Base-by-base conservation (phyloP, 2,329 filamentous ascomycete genomes). In the Ceratocystis diversiconidia region DNA sequence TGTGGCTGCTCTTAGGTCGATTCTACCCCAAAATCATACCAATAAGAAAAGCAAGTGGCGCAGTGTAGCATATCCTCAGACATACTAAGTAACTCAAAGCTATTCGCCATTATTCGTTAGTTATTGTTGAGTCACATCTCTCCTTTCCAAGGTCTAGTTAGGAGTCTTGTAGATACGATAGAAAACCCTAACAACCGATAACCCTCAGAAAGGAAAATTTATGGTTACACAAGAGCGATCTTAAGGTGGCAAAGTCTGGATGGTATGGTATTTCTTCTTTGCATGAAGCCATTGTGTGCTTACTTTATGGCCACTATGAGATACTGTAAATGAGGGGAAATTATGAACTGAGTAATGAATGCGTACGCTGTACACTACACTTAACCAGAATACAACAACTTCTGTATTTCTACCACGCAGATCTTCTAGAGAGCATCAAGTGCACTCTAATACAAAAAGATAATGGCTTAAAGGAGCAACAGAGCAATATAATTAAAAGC, bases 401-500 rank as follows among this genome's bases (percentile, higher is more conserved):
- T 41, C 36, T 41, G 36, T 12, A 12, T 41, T 41, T 41, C 36
- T 10, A 4, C 10, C 10, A 41, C 36, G 36, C 36, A 41, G 3
- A 41, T 41, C 36, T 41, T 41, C 36, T 41, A 15, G 28, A 52
- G 19, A 25, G 48, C 48, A 25, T 28, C 19, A 25, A 25, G 7
- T 52, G 15, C 15, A 52, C 7, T 10, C 22, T 52, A 52, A 52
- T 25, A 28, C 48, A 52, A 52, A 7, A 15, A 25, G 8, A 4
- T 25, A 52, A 25, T 5, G 5, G 46, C 17, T 52, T 15, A 57
- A 64, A 12, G 25, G 36, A 44, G 36, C 4, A 17, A 55, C 25
- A 41, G 19, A 55, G 8, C 28, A 50, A 44, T 28, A 25, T 12
- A 59, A 59, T 59, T 59, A 64, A 67, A 67, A 63, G 69, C 65